Base-by-base conservation (phyloP, 2,329 filamentous ascomycete species). In the Fusarium duplospermum region DNA sequence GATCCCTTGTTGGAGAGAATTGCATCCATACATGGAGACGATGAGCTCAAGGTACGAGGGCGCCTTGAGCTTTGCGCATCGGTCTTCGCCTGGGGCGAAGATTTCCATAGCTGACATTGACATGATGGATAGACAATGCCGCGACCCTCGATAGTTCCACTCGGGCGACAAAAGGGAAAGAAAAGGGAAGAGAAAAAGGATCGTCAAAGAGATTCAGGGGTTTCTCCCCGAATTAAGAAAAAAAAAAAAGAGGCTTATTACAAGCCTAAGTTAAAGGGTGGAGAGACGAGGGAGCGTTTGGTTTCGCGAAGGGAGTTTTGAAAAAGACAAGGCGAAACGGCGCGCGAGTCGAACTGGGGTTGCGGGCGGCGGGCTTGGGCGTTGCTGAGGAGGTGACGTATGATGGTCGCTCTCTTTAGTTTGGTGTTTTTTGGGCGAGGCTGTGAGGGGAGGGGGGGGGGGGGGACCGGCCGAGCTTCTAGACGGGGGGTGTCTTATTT, bases 1-100 rank as follows among this genome's bases (percentile, higher is more conserved):
- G 31, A 52, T 45, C 13, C 20, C 47, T 50, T 18, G 10, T 31
- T 45, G 22, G 45, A 35, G 20, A 36, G 54, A 50, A 50, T 50
- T 18, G 45, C 24, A 29, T 27, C 16, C 85, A 78, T 79, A 90
- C 89, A 90, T 87, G 40, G 89, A 90, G 52, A 90, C 81, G 69
- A 87, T 85, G 72, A 90, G 84, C 77, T 89, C 89, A 66, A 88
- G 82, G 77, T 89, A 87, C 66, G 86, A 86, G 18, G 88, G 87
- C 70, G 86, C 81, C 69, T 86, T 86, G 68, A 90, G 86, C 71
- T 83, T 83, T 73, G 89, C 86, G 80, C 89, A 90, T 67, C 79
- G 72, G 64, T 71, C 72, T 10, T 78, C 70, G 45, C 69, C 62
- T 47, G 71, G 52, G 50, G 73, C 66, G 52, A 79, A 80, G 62